Evolutionary conservation across 2,329 filamentous ascomycete species (phyloP), one percentile per base, ranked within the genome.

Genomic region (Stachybotrys chartarum): DNA sequence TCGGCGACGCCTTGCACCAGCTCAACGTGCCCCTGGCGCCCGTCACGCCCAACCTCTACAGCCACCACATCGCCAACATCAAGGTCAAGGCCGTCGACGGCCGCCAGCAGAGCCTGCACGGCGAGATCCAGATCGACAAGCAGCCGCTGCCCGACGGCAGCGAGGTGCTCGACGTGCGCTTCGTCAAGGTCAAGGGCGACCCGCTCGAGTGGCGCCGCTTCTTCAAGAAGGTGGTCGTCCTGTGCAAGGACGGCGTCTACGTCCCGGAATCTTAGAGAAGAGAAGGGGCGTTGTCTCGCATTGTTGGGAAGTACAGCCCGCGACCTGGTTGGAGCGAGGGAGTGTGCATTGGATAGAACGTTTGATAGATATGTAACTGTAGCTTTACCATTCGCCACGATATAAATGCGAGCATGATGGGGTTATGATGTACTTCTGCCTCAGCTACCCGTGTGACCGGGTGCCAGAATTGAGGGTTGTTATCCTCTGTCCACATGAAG

Each of bases 181-280:
- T 99, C 68, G 83, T 95, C 61, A 99, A 99, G 75, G 81, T 90
- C 54, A 97, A 96, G 75, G 94, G 94, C 6, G 94, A 99, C 75
- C 94, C 94, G 6, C 74, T 99, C 52, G 93, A 97, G 75, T 99
- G 95, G 94, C 83, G 94, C 58, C 79, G 94, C 39, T 91, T 99
- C 69, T 99, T 99, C 78, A 99, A 99, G 75, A 92, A 91, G 71
- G 83, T 97, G n/a, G 90, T 90, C 32, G 78, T 95, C 59, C 77
- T 93, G 57, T 95, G 92, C 73, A 90, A 90, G 67, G 91, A 96
- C 67, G 91, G 85, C 8, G 86, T 97, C 49, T 89, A 85, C 68
- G 70, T 75, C 56, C 73, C 74, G 3, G 73, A 77, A 50, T 58
- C 68, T 59, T 75, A 74, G 69, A 64, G 55, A 57, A 59, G 52